Evolutionary conservation across 495 filamentous ascomycete species (phyloP).

Genomic region (Hypoxylon lenormandii): DNA sequence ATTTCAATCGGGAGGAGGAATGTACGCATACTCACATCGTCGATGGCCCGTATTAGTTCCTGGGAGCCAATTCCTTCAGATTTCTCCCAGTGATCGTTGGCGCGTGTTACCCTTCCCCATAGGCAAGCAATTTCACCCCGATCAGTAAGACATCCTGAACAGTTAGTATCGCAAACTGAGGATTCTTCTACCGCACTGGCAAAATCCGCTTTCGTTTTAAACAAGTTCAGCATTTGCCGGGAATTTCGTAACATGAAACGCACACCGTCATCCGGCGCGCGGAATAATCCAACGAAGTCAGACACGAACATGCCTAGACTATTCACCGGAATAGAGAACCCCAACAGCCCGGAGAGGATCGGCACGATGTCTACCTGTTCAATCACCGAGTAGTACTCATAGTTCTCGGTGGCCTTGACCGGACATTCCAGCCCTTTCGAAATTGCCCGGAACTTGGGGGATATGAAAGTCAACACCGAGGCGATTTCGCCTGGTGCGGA

Average conservation of each 20-base stretch:
- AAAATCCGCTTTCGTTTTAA: not conserved
- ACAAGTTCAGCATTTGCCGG: not conserved
- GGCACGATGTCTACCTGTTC: conserved; percentile 7
- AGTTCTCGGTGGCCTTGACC: not conserved
- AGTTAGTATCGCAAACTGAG: not conserved
- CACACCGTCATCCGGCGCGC: not conserved
- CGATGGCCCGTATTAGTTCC: not conserved
- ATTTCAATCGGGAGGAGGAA: not conserved
- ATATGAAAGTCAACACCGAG: conserved; percentile 1
- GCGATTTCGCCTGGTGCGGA: conserved; percentile 4
- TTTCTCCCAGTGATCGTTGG: not conserved
- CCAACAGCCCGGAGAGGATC: not conserved
- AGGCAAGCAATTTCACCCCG: not conserved
- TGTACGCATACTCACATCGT: not conserved
- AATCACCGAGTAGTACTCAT: conserved; percentile 9
- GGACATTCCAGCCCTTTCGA: not conserved
- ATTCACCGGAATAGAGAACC: conserved; percentile 3
- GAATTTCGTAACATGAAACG: not conserved
- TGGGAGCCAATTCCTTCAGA: not conserved
- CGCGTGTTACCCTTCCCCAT: not conserved
- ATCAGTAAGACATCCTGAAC: not conserved
- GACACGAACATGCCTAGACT: conserved; percentile 4
- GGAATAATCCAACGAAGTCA: not conserved
- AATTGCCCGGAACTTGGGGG: not conserved
- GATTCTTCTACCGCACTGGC: not conserved